Evolutionary conservation across 2,329 filamentous ascomycete species (phyloP), one percentile per base, ranked within the genome.

Genomic region (Colletotrichum orchidophilum): DNA sequence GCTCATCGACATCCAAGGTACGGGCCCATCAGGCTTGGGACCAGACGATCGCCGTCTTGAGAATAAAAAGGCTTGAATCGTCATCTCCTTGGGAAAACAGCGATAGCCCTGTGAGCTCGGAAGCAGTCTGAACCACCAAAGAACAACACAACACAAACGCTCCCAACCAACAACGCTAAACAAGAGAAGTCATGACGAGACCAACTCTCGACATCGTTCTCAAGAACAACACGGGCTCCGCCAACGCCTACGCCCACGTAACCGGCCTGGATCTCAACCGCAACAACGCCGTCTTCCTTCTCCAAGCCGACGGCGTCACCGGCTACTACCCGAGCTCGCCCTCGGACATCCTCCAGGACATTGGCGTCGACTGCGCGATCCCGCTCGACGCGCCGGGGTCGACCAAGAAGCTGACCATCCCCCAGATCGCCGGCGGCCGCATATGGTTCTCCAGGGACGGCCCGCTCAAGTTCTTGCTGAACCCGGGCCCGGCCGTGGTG

Each of bases 401-500:
- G 53, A 88, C 87, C 0, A 87, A 83, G 31, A 88, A 84, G 3
- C 83, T 93, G 27, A 90, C 87, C 1, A 90, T 95, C 72, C 93
- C 93, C 12, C 90, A 90, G 71, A 85, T 94, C 29, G 91, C 88
- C 3, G 92, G 92, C 26, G 92, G 89, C 1, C 87, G 93, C 63
- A 89, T 95, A 78, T 95, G 92, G 90, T 92, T 94, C 80, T 89
- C 86, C 66, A 83, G 88, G 70, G 88, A 87, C 74, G 81, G 81
- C 54, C 87, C 86, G 42, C 84, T 95, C 59, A 90, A 86, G 1
- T 95, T 95, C 80, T 83, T 89, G 13, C 80, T 95, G 63, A 95
- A 95, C 79, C 91, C 90, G 29, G 90, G 90, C 18, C 91, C 93
- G 7, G 91, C 89, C 1, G 85, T 95, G 15, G 93, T 95, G 53